Evolutionary conservation across 345 rosid species (phyloP), one percentile per base, ranked within the genome.

Genomic region (Lepidium sativum): DNA sequence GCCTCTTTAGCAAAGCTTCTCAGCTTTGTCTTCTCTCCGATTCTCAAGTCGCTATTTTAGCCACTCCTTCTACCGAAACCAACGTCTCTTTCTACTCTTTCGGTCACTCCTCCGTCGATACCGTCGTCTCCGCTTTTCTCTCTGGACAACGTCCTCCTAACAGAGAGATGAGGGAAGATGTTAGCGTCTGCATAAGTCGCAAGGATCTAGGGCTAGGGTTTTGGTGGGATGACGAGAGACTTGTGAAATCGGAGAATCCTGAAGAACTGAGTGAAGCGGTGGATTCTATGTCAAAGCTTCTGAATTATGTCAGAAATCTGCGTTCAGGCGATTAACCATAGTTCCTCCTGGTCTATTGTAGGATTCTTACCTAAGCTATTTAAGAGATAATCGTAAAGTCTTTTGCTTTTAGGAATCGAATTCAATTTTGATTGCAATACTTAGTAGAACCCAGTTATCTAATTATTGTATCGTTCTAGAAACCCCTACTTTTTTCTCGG

Each of bases 151-250:
- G 11, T 18, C 65, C 40, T 8, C 31, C 2, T 23, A 43, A 34
- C 53, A 60, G 4, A 29, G 1, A 42, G 29, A 43, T 8, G 53
- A 32, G 53, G 25, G 53, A 44, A 8, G 41, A 44, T 17, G 13
- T 60, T 2, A 31, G 18, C 29, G 3, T 63, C 0, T 63, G 68
- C 4, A 5, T 63, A 8, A 20, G 18, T 10, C 58, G 48, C 3
- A 50, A 11, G 7, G 14, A 51, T 12, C 69, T 64, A 12, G 69
- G 69, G 31, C 13, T 62, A 63, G 56, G 56, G 45, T 9, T 21
- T 35, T 49, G 68, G 68, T 48, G 54, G 54, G 31, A 47, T 0
- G 14, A 47, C 9, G 33, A 62, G 15, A 21, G 44, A 0, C 61
- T 48, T 38, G 0, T 13, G 1, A 18, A 9, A 34, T 34, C 42